A percentile compares a stretch with the other conserved stretches of the same genome.
phyloP scores from a whole-genome alignment of 139 green algal species.

The Mychonastes homosphaera region DNA sequence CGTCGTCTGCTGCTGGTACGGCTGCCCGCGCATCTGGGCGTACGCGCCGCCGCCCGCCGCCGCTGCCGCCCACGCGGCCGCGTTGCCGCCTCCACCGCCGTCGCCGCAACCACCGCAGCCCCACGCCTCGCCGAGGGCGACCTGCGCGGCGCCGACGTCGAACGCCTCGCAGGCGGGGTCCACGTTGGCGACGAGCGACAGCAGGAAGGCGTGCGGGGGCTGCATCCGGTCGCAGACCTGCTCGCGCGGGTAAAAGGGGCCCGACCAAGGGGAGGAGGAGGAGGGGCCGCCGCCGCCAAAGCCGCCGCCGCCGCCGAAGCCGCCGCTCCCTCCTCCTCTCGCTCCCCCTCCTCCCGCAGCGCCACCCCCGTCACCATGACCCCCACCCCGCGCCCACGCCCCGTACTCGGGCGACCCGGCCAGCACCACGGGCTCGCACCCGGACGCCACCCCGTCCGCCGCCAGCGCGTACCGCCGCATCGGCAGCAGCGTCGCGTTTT shows the following conservation, averaged over 20 bases:
- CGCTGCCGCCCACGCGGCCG: too few relatives aligned
- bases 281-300: not conserved
- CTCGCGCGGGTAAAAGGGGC: not conserved
- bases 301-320: too few relatives aligned
- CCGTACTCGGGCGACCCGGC: too few relatives aligned
- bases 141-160: not conserved
- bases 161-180: constrained; percentile 20
- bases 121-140: not conserved
- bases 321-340: not conserved
- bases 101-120: too few relatives aligned
- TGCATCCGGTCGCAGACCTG: not conserved
- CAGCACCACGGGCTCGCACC: too few relatives aligned
- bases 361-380: too few relatives aligned
- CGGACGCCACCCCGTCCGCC: too few relatives aligned
- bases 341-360: too few relatives aligned
- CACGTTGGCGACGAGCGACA: constrained; percentile 57
- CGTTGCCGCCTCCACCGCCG: too few relatives aligned
- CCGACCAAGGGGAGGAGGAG: not conserved
- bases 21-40: not conserved
- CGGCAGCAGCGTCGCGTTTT: constrained; percentile 13
- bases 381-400: too few relatives aligned
- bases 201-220: constrained; percentile 34
- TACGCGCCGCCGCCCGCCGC: too few relatives aligned
- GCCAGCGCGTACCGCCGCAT: constrained; percentile 12
- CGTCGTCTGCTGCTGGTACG: not conserved